Evolutionary conservation across 2,329 filamentous ascomycete genomes (phyloP), one percentile per base, ranked within the genome.

Genomic region (Pestalotiopsis sp.): DNA sequence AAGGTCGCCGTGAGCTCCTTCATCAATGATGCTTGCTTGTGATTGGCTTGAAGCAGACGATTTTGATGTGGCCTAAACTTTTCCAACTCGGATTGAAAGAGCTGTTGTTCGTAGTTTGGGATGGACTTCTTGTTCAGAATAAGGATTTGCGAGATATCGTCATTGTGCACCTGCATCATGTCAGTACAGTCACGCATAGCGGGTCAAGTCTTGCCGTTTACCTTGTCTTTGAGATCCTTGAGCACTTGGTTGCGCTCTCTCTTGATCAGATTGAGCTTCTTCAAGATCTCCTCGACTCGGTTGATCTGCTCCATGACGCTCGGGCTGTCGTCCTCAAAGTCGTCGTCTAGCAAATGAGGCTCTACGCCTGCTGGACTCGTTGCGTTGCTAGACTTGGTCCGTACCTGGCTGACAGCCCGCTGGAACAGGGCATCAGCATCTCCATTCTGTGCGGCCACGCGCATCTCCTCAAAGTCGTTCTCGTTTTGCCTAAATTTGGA

Each of bases 91-190:
- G 94, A 91, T 78, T 98, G 93, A 82, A 99, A 99, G 2, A 99
- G 87, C 76, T 97, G 94, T 13, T 87, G 91, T 79, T 99, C 96
- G 75, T 96, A 95, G 76, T 94, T 97, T 23, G 94, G 88, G 76
- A 98, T 95, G 1, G 94, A 92, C 81, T 98, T 99, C 79, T 98
- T 98, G 85, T 99, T 99, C 69, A 99, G 84, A 68, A 99, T 99
- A 70, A 99, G 86, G 13, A 98, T 95, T 77, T 97, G 96, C 4
- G 95, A 98, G 72, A 99, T 99, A 76, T 99, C 97, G 77, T 99
- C 97, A 73, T 92, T 94, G 81, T 97, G 95, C 66, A 95, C 92
- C 95, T 98, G 66, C 11, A 20, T 17, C n/a, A 13, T 39, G 69
- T 72, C 17, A 62, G 70, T 70, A 68, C 81, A 68, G 77, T 64